phyloP scores from a whole-genome alignment of 148 eudicot species.

The Diospyros kaki region DNA sequence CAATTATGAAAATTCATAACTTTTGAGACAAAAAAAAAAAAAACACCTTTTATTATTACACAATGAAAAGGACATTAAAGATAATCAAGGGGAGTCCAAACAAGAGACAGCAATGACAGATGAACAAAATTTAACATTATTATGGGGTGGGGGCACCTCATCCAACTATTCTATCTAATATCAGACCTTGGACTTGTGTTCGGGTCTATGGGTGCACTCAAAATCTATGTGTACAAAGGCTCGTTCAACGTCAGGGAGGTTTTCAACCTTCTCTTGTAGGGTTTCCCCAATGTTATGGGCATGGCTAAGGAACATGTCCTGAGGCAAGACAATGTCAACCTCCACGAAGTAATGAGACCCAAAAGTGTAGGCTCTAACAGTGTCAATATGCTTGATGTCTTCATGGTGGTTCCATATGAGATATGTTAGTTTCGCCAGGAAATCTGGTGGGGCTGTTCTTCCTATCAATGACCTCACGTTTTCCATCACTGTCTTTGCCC shows the following conservation, averaged over 20 bases:
- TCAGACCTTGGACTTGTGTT: constrained; percentile 35
- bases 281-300: constrained; percentile 53
- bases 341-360: constrained; percentile 62
- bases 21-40: too few relatives aligned
- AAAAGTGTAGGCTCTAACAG: constrained; percentile 56
- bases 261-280: constrained; percentile 52
- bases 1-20: too few relatives aligned
- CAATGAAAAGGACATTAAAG: too few relatives aligned
- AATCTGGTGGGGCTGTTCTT: constrained; percentile 46
- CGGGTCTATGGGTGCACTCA: constrained; percentile 47
- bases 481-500: constrained; percentile 43
- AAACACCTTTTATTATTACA: too few relatives aligned
- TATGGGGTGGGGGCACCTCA: too few relatives aligned
- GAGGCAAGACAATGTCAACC: constrained; percentile 55
- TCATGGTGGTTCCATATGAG: constrained; percentile 53
- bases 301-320: constrained; percentile 34
- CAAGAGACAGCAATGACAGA: too few relatives aligned
- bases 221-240: constrained; percentile 58
- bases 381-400: constrained; percentile 47
- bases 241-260: constrained; percentile 46
- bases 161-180: background rate
- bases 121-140: too few relatives aligned
- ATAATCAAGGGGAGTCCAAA: too few relatives aligned
- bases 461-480: constrained; percentile 75
- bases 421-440: constrained; percentile 39